Evolutionary conservation across 768 basidiomycete species (phyloP).

Genomic region (Mycena polygramma): DNA sequence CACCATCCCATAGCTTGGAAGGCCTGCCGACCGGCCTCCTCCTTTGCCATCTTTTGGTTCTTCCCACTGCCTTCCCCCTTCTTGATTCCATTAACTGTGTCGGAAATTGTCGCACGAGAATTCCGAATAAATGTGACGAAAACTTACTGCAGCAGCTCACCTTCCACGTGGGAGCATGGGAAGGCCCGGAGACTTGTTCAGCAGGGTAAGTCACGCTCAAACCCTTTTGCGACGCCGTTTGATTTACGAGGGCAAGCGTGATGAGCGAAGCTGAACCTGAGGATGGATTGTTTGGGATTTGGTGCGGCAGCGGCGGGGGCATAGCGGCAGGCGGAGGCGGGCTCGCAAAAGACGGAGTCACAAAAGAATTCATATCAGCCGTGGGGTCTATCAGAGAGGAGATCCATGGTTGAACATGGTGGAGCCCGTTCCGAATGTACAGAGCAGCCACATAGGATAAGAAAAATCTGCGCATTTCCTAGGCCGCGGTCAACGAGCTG

Average conservation of each 20-base stretch:
- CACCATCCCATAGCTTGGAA: slow-evolving; percentile 67
- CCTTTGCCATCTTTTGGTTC: slow-evolving; percentile 76
- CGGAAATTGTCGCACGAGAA: not conserved
- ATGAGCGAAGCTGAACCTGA: slow-evolving; percentile 65
- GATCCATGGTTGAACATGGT: slow-evolving; percentile 68
- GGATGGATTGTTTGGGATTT: slow-evolving; percentile 40
- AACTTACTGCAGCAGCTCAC: slow-evolving; percentile 66
- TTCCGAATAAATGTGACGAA: not conserved
- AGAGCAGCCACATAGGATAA: slow-evolving; percentile 77
- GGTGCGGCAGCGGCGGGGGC: slow-evolving; percentile 28
- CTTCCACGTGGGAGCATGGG: slow-evolving; percentile 70
- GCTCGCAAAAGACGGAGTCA: slow-evolving; percentile 35
- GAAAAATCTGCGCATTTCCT: slow-evolving; percentile 73
- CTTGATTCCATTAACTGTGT: slow-evolving; percentile 64
- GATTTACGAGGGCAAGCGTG: slow-evolving; percentile 52
- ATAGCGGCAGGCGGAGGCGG: slow-evolving; percentile 23
- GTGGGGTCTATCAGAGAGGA: slow-evolving; percentile 67
- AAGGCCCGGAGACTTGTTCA: slow-evolving; percentile 57
- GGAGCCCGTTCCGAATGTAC: slow-evolving; percentile 67
- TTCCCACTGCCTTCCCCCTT: slow-evolving; percentile 65
- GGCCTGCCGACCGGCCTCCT: slow-evolving; percentile 74
- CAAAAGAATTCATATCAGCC: slow-evolving; percentile 41
- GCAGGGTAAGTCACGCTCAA: slow-evolving; percentile 61
- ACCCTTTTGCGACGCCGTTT: slow-evolving; percentile 40
- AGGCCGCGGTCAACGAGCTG: slow-evolving; percentile 19